Evolutionary conservation across 2,329 filamentous ascomycete species (phyloP).

Genomic region (Pestalotiopsis fici): DNA sequence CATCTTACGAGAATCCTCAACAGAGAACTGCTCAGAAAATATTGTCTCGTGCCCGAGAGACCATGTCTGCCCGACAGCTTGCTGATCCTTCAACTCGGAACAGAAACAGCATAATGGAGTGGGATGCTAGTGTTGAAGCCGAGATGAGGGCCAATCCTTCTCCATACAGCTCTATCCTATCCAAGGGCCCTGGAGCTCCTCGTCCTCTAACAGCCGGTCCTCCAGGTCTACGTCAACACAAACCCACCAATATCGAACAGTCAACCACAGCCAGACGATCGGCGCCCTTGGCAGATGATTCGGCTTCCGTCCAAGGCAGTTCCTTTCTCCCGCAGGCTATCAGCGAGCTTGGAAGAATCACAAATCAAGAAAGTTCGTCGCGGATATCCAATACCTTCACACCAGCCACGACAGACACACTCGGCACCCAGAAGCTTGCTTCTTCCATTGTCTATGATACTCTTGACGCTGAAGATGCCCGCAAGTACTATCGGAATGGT

Average conservation of each 20-base stretch:
- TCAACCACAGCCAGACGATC: slow-evolving; percentile 9
- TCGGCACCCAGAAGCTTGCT: slow-evolving; percentile 3
- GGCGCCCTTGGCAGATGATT: slow-evolving; percentile 1
- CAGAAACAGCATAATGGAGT: slow-evolving; percentile 15
- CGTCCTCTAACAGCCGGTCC: slow-evolving; percentile 55
- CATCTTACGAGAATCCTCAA: slow-evolving; percentile 57
- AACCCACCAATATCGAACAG: slow-evolving; percentile 42
- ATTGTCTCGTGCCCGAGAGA: slow-evolving; percentile 34
- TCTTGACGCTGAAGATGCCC: slow-evolving; percentile 24
- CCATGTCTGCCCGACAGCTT: neutral
- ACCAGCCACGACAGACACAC: slow-evolving; percentile 4
- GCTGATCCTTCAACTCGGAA: slow-evolving; percentile 12
- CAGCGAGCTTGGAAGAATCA: neutral
- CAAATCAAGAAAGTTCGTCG: neutral
- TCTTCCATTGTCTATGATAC: slow-evolving; percentile 29
- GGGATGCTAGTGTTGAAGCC: slow-evolving; percentile 18
- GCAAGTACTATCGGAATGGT: slow-evolving; percentile 29
- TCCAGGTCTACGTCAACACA: slow-evolving; percentile 53
- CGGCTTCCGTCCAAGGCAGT: neutral
- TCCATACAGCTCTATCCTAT: slow-evolving; percentile 17
- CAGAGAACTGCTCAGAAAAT: slow-evolving; percentile 52
- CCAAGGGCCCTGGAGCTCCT: slow-evolving; percentile 42
- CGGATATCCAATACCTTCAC: neutral
- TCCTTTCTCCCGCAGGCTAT: neutral
- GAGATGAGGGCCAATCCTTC: neutral